Evolutionary conservation across 139 green algal genomes (phyloP).

Genomic region (Chlorella sp.): DNA sequence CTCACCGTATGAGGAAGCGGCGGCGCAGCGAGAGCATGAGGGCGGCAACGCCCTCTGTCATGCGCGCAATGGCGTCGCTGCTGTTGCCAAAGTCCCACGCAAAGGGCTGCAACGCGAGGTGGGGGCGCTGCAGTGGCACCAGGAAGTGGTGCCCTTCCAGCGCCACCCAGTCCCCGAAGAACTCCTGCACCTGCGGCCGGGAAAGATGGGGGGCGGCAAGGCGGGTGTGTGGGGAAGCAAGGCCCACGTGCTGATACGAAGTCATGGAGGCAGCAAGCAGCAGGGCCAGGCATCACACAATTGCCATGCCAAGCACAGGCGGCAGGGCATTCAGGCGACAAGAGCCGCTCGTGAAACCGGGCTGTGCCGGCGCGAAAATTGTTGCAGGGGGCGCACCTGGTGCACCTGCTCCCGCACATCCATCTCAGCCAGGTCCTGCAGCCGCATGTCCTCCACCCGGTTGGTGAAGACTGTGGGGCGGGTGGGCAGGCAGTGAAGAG

Average conservation of each 20-base stretch:
- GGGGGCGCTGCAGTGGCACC: conserved; percentile 64
- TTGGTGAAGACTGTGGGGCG: conserved; percentile 87
- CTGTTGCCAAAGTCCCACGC: conserved; percentile 63
- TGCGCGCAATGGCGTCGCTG: conserved; percentile 56
- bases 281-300: too few relatives aligned
- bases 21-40: conserved; percentile 83
- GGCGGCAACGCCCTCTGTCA: conserved; percentile 85
- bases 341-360: too few relatives aligned
- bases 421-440: conserved; percentile 95
- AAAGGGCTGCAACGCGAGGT: conserved; percentile 54
- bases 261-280: too few relatives aligned
- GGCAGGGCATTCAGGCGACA: too few relatives aligned
- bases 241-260: too few relatives aligned
- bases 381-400: conserved; percentile 28
- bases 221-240: too few relatives aligned
- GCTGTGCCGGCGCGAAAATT: too few relatives aligned
- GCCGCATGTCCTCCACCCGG: conserved; percentile 82
- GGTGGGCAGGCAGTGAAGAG: background rate
- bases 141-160: conserved; percentile 87
- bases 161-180: conserved; percentile 90
- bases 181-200: conserved; percentile 74
- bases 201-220: too few relatives aligned
- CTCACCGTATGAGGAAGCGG: conserved; percentile 78
- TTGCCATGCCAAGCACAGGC: too few relatives aligned
- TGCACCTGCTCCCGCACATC: conserved; percentile 83